Evolutionary conservation across 345 rosid genomes (phyloP).

Genomic region (Citrus trifoliata): DNA sequence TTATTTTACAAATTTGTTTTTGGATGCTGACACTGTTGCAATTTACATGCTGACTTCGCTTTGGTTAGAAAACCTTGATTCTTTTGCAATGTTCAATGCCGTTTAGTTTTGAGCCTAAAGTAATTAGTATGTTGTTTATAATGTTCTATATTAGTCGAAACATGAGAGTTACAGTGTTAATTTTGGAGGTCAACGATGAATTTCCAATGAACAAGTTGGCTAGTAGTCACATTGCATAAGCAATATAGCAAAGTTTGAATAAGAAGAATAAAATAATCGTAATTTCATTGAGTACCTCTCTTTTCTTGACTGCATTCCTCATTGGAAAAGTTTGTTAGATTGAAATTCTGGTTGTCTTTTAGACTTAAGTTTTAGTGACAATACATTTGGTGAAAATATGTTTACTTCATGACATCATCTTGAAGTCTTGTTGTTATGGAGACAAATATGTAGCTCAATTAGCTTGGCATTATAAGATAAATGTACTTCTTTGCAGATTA

Average conservation of each 20-base stretch:
- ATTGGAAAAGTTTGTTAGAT: background rate
- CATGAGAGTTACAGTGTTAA: background rate
- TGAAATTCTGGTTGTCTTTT: background rate
- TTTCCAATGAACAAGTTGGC: background rate
- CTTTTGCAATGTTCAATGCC: background rate
- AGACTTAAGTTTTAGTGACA: background rate
- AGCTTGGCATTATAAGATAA: background rate
- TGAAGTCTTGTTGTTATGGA: background rate
- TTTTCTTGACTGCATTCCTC: background rate
- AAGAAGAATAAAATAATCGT: background rate
- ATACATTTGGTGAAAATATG: background rate
- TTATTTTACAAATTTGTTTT: background rate
- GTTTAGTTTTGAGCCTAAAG: background rate
- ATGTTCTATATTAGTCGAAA: background rate
- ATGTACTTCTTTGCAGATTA: constrained; percentile 29
- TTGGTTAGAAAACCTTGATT: background rate
- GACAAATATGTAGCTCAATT: background rate
- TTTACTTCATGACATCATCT: background rate
- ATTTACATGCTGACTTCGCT: background rate
- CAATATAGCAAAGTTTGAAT: background rate
- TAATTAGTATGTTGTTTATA: background rate
- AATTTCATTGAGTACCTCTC: background rate
- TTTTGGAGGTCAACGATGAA: background rate
- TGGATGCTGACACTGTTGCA: background rate
- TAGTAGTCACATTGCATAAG: background rate